A percentile compares a stretch with the other conserved stretches of the same genome.
Evolutionary conservation across 805 yeast genomes (phyloP).

Genomic region (Yarrowia hollandica): DNA sequence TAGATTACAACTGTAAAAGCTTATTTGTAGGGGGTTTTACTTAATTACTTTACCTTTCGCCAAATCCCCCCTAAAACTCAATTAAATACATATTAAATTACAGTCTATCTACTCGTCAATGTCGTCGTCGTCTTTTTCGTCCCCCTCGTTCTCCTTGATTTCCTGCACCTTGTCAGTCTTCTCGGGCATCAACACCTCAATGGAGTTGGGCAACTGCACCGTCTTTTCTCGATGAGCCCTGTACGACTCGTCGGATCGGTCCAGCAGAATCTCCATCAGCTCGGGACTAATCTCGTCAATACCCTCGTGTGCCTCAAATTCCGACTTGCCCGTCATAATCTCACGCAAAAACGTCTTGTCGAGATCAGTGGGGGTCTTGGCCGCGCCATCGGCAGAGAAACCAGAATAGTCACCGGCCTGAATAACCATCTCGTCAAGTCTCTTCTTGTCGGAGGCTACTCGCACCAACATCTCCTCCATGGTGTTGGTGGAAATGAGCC

Average conservation of each 20-base stretch:
- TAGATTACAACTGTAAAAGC: too few relatives aligned
- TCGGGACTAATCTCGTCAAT: not conserved
- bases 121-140: not conserved
- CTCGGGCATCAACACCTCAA: not conserved
- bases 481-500: slow-evolving; percentile 75
- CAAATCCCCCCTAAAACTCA: too few relatives aligned
- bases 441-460: slow-evolving; percentile 76
- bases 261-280: slow-evolving; percentile 7
- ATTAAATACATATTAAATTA: too few relatives aligned
- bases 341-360: slow-evolving; percentile 9
- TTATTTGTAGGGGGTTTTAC: too few relatives aligned
- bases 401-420: slow-evolving; percentile 50
- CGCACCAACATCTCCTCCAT: slow-evolving; percentile 80
- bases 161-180: not conserved
- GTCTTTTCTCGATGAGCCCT: not conserved
- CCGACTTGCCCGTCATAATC: slow-evolving; percentile 18
- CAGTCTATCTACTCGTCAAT: not conserved
- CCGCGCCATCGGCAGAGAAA: not conserved
- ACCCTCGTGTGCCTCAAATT: slow-evolving; percentile 1
- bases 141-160: not conserved
- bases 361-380: not conserved
- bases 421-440: slow-evolving; percentile 72
- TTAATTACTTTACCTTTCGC: too few relatives aligned
- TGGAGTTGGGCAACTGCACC: not conserved
- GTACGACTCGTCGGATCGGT: not conserved